phyloP scores from a whole-genome alignment of 2,329 filamentous ascomycete species.

The Colletotrichum scovillei region DNA sequence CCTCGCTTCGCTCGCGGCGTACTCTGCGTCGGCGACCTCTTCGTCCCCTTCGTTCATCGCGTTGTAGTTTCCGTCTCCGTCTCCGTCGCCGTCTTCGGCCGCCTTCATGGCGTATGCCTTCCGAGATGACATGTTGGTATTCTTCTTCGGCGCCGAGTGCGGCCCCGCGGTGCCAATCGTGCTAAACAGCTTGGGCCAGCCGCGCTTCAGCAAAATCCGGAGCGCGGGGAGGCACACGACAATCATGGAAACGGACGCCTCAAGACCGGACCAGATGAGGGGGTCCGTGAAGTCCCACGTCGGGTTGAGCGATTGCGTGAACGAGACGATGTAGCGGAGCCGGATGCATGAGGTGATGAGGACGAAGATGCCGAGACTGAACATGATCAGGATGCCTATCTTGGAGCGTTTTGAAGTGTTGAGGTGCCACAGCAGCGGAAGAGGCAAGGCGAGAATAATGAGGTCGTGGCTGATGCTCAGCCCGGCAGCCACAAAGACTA shows the following conservation, averaged over 20 bases:
- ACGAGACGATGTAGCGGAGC: constrained; percentile 47
- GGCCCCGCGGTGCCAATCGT: neutral
- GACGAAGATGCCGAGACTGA: constrained; percentile 51
- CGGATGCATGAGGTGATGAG: constrained; percentile 49
- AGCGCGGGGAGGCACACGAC: constrained; percentile 54
- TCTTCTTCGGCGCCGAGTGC: constrained; percentile 1
- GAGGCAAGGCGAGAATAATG: constrained; percentile 47
- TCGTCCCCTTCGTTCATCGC: neutral
- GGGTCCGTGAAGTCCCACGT: constrained; percentile 55
- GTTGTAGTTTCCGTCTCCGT: neutral
- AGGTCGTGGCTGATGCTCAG: constrained; percentile 50
- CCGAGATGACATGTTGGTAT: constrained; percentile 6
- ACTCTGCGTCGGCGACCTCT: neutral
- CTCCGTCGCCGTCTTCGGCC: neutral
- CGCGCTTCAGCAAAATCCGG: constrained; percentile 42
- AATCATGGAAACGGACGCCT: constrained; percentile 54
- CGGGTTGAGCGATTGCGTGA: constrained; percentile 49
- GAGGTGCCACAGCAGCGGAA: constrained; percentile 46
- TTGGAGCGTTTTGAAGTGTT: constrained; percentile 42
- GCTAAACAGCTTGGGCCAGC: constrained; percentile 25
- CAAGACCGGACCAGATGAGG: constrained; percentile 56
- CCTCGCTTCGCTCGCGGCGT: constrained; percentile 1
- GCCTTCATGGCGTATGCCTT: neutral
- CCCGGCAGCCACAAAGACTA: constrained; percentile 44
- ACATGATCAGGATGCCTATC: constrained; percentile 47